Percentiles rank a stretch among this genome's conserved stretches.
Evolutionary conservation across 345 rosid genomes (phyloP).

Genomic region (Gossypium sturtianum): DNA sequence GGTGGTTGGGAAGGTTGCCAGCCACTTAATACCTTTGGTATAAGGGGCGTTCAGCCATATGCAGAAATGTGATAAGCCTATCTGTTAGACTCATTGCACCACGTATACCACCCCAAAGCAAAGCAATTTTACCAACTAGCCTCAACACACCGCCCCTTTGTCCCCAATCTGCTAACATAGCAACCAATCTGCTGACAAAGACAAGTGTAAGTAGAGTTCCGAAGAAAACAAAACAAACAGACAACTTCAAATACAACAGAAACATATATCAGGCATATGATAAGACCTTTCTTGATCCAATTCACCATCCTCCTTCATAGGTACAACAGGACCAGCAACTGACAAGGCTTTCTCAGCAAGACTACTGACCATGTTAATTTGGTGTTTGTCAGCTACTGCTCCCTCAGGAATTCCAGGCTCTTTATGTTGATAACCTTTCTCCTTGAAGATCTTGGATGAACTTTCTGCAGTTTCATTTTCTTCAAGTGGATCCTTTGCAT

Average conservation of each 20-base stretch:
- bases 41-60: slow-evolving; percentile 68
- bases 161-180: slow-evolving; percentile 79
- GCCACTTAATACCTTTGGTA: slow-evolving; percentile 58
- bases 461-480: slow-evolving; percentile 23
- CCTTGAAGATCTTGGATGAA: slow-evolving; percentile 28
- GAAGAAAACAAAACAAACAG: not conserved
- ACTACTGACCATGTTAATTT: slow-evolving; percentile 52
- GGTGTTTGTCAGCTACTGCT: slow-evolving; percentile 31
- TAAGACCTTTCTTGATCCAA: slow-evolving; percentile 87
- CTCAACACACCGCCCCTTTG: slow-evolving; percentile 87
- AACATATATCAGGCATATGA: not conserved
- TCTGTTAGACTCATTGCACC: slow-evolving; percentile 93
- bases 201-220: slow-evolving; percentile 3
- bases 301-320: slow-evolving; percentile 87
- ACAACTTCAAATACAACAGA: not conserved
- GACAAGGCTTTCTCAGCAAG: slow-evolving; percentile 96
- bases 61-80: slow-evolving; percentile 70
- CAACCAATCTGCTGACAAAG: slow-evolving; percentile 59
- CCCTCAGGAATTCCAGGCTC: slow-evolving; percentile 18
- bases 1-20: not conserved
- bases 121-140: slow-evolving; percentile 86
- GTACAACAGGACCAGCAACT: slow-evolving; percentile 91
- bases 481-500: slow-evolving; percentile 30
- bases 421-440: slow-evolving; percentile 31
- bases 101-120: slow-evolving; percentile 99